A percentile compares a stretch with the other conserved stretches of the same genome.
Conservation (phyloP, 179 eudicot species). For the Beta lomatogona region DNA sequence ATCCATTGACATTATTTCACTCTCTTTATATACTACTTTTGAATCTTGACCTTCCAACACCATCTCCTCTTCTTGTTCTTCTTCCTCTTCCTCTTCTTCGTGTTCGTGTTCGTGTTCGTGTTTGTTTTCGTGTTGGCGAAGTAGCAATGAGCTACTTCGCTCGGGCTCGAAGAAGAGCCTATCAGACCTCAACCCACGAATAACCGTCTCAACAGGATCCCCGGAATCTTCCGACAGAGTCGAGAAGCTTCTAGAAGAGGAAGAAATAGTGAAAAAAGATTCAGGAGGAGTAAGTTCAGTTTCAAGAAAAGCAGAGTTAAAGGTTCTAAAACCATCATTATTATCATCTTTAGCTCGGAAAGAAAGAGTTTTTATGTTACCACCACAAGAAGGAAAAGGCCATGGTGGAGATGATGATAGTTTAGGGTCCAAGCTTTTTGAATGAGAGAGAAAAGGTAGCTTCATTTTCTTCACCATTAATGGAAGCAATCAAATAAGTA, state of each 20-base stretch:
- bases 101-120: background rate
- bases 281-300: constrained; percentile 21
- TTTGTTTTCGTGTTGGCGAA: background rate
- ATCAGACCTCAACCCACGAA: constrained; percentile 40
- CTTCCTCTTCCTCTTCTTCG: background rate
- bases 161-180: constrained; percentile 46
- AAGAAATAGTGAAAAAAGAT: constrained; percentile 16
- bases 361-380: constrained; percentile 37
- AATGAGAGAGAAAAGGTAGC: constrained; percentile 34
- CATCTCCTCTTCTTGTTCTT: background rate
- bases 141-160: constrained; percentile 32
- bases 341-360: constrained; percentile 28
- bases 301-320: constrained; percentile 35
- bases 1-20: constrained; percentile 40
- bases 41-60: background rate
- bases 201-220: constrained; percentile 39
- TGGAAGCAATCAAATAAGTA: background rate
- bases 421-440: constrained; percentile 32
- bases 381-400: constrained; percentile 45
- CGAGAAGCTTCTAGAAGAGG: constrained; percentile 34
- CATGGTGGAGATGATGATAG: constrained; percentile 22
- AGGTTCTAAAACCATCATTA: constrained; percentile 28
- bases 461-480: constrained; percentile 36
- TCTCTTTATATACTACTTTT: constrained; percentile 31
- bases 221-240: constrained; percentile 29